Evolutionary conservation across 2,329 filamentous ascomycete genomes (phyloP).

Genomic region (Juglanconis sp.): DNA sequence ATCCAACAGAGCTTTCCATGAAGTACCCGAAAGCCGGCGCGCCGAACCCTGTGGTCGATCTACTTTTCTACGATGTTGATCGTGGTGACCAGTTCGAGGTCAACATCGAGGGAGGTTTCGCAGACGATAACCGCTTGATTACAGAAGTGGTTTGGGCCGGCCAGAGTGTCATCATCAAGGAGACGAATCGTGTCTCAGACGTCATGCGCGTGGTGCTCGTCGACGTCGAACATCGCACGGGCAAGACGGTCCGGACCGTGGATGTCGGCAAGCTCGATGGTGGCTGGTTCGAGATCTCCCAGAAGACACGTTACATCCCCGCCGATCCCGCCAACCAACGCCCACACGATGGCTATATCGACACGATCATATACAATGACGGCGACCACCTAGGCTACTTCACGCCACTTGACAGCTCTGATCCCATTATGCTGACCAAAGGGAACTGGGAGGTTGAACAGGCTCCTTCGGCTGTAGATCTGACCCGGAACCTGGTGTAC

Average conservation of each 20-base stretch:
- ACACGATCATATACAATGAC: constrained; percentile 81
- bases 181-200: constrained; percentile 93
- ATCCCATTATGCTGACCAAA: constrained; percentile 82
- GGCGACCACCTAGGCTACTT: constrained; percentile 95
- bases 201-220: constrained; percentile 83
- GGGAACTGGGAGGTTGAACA: constrained; percentile 90
- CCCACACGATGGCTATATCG: constrained; percentile 83
- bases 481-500: constrained; percentile 84
- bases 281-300: constrained; percentile 94
- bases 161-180: constrained; percentile 77
- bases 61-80: constrained; percentile 83
- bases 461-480: constrained; percentile 79
- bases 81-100: constrained; percentile 78
- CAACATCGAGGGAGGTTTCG: constrained; percentile 72
- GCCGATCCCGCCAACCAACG: constrained; percentile 75
- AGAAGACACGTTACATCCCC: constrained; percentile 81
- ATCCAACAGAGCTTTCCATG: constrained; percentile 86
- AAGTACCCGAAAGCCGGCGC: constrained; percentile 97
- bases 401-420: constrained; percentile 74
- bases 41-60: constrained; percentile 83
- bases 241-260: constrained; percentile 73
- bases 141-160: constrained; percentile 93
- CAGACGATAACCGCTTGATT: constrained; percentile 79
- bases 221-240: constrained; percentile 69
- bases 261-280: constrained; percentile 85